phyloP scores from a whole-genome alignment of 495 filamentous ascomycete species.

The Cenococcum geophilum region DNA sequence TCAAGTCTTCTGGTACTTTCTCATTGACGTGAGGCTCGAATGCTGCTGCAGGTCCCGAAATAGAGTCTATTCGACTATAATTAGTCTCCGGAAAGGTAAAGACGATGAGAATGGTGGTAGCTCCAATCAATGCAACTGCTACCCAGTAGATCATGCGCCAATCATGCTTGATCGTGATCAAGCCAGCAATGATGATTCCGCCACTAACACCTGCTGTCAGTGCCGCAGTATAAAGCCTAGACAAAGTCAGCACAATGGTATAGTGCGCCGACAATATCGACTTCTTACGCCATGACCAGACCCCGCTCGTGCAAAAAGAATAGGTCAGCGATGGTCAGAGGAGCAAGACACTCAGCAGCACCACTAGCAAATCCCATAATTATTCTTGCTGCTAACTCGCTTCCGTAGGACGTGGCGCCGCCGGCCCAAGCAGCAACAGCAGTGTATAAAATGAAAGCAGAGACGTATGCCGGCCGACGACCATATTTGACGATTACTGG shows the following conservation, averaged over 20 bases:
- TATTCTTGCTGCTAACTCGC: slow-evolving; percentile 44
- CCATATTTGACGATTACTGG: slow-evolving; percentile 52
- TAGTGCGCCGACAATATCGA: background rate
- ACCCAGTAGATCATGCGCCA: slow-evolving; percentile 52
- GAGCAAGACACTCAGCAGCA: slow-evolving; percentile 49
- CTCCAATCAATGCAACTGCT: slow-evolving; percentile 42
- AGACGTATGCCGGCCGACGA: slow-evolving; percentile 48
- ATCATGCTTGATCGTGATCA: slow-evolving; percentile 45
- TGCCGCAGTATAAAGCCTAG: slow-evolving; percentile 44
- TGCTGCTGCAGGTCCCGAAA: too few relatives aligned
- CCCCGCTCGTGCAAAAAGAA: slow-evolving; percentile 57
- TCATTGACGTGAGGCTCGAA: too few relatives aligned
- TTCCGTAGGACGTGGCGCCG: slow-evolving; percentile 42
- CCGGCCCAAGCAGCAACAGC: slow-evolving; percentile 44
- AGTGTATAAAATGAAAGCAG: slow-evolving; percentile 45
- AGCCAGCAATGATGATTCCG: slow-evolving; percentile 47
- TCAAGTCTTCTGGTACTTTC: too few relatives aligned
- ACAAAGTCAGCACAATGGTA: too few relatives aligned
- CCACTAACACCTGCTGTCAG: slow-evolving; percentile 43
- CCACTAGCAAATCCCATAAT: slow-evolving; percentile 49
- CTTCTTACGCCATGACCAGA: slow-evolving; percentile 36
- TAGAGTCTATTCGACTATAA: slow-evolving; percentile 29
- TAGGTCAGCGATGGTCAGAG: slow-evolving; percentile 50
- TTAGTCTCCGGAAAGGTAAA: slow-evolving; percentile 51
- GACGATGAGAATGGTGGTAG: slow-evolving; percentile 42